Conservation (phyloP, 1,284 basidiomycete genomes). For the Prillingera fragicola region DNA sequence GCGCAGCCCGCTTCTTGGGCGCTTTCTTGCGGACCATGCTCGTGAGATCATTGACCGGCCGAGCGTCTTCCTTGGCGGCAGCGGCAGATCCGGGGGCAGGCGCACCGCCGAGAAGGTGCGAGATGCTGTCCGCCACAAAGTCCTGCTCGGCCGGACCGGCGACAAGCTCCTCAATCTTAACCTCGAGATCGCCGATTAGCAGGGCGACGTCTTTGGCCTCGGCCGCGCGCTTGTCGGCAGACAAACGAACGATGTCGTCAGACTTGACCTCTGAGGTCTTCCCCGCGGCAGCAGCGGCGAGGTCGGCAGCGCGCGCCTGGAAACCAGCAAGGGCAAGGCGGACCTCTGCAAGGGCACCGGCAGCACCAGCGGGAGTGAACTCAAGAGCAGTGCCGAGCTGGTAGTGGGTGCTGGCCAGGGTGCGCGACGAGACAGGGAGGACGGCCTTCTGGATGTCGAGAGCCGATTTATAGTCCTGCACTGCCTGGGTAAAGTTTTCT, state of each 20-base stretch:
- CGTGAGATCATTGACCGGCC: slow-evolving; percentile 69
- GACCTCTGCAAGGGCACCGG: slow-evolving; percentile 72
- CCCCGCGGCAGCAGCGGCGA: slow-evolving; percentile 51
- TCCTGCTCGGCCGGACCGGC: slow-evolving; percentile 59
- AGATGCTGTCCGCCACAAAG: slow-evolving; percentile 46
- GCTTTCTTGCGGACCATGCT: slow-evolving; percentile 77
- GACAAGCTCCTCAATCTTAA: slow-evolving; percentile 86
- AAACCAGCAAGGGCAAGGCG: slow-evolving; percentile 71
- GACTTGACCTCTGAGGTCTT: slow-evolving; percentile 36
- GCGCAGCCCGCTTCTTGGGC: slow-evolving; percentile 35
- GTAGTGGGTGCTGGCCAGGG: slow-evolving; percentile 83
- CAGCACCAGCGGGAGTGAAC: slow-evolving; percentile 63
- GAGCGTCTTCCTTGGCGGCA: slow-evolving; percentile 37
- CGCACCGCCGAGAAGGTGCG: slow-evolving; percentile 52
- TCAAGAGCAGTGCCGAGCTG: slow-evolving; percentile 84
- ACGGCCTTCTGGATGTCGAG: slow-evolving; percentile 64
- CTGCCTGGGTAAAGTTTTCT: slow-evolving; percentile 92
- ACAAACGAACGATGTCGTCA: slow-evolving; percentile 51
- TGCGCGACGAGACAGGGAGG: slow-evolving; percentile 70
- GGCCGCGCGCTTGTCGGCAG: slow-evolving; percentile 60
- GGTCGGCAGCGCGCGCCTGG: slow-evolving; percentile 60
- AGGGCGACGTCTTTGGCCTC: slow-evolving; percentile 71
- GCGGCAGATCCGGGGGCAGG: slow-evolving; percentile 7
- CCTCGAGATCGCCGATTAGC: slow-evolving; percentile 69
- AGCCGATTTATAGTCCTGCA: slow-evolving; percentile 70